Evolutionary conservation across 2,329 filamentous ascomycete species (phyloP).

Genomic region (Alternaria rosae): DNA sequence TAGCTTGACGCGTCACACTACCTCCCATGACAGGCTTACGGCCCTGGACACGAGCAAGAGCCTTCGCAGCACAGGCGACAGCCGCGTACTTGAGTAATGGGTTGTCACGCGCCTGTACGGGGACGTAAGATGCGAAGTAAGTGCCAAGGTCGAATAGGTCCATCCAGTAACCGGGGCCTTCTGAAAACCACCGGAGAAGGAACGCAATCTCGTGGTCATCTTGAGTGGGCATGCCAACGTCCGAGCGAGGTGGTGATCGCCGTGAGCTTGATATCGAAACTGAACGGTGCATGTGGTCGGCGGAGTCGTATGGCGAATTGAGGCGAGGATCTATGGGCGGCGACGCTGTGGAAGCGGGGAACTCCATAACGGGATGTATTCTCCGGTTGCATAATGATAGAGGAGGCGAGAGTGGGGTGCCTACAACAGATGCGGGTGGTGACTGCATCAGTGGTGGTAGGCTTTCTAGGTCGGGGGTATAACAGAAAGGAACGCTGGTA

Average conservation of each 20-base stretch:
- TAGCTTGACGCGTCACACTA: slow-evolving; percentile 56
- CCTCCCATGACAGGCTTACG: slow-evolving; percentile 60
- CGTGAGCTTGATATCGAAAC: slow-evolving; percentile 34
- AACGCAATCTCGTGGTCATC: slow-evolving; percentile 66
- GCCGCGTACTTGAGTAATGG: slow-evolving; percentile 62
- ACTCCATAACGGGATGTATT: slow-evolving; percentile 62
- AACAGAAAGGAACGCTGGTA: slow-evolving; percentile 45
- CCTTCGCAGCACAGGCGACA: slow-evolving; percentile 69
- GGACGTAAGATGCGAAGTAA: slow-evolving; percentile 68
- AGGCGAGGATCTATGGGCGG: slow-evolving; percentile 47
- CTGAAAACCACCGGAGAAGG: slow-evolving; percentile 66
- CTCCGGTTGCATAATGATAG: slow-evolving; percentile 57
- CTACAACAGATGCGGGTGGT: slow-evolving; percentile 38
- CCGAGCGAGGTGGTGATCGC: slow-evolving; percentile 32
- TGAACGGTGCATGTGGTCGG: slow-evolving; percentile 35
- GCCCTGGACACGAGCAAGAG: slow-evolving; percentile 63
- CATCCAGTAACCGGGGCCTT: slow-evolving; percentile 68
- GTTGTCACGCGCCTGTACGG: slow-evolving; percentile 62
- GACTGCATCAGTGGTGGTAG: slow-evolving; percentile 42
- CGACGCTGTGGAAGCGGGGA: slow-evolving; percentile 37
- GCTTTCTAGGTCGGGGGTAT: slow-evolving; percentile 38
- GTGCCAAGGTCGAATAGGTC: slow-evolving; percentile 63
- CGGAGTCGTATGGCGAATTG: slow-evolving; percentile 40
- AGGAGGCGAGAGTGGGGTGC: slow-evolving; percentile 52
- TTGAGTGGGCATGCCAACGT: slow-evolving; percentile 33